These are phyloP conservation scores for Gracilaria caudata DNA, from an alignment of 23 red algal genomes.

Conservation along the genomic window DNA sequence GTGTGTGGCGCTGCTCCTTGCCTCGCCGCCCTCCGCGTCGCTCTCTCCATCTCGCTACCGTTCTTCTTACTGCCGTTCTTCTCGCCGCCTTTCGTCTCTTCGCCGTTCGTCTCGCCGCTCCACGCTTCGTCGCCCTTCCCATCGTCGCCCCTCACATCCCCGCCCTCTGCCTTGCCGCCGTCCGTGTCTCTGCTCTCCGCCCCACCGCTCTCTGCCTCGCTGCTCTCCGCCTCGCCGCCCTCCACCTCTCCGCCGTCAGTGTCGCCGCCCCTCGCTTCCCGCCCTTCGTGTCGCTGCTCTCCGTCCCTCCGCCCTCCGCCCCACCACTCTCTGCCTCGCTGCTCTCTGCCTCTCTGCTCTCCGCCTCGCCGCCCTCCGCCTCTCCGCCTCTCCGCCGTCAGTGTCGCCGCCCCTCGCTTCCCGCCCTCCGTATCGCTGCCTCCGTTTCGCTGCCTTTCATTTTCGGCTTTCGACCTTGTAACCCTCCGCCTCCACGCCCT, in stretches of 20 bases:
- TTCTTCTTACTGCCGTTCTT: neutral
- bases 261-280: neutral
- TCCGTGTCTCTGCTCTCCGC: conserved; percentile 10
- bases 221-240: neutral
- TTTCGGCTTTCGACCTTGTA: too few relatives aligned
- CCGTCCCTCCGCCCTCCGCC: neutral
- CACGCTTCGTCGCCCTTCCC: neutral
- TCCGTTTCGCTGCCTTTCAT: too few relatives aligned
- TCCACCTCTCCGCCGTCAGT: neutral
- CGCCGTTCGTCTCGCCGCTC: neutral
- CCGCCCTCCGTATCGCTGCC: too few relatives aligned
- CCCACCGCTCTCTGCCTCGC: neutral
- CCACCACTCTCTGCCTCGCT: conserved; percentile 4
- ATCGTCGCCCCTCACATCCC: neutral
- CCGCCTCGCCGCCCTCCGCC: neutral
- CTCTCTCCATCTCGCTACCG: neutral
- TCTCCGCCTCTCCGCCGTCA: neutral
- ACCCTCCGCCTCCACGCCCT: too few relatives aligned
- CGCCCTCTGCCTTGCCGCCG: neutral
- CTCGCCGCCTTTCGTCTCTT: neutral
- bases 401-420: too few relatives aligned
- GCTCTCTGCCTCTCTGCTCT: neutral
- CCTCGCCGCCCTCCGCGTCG: neutral
- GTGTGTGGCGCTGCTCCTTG: neutral
- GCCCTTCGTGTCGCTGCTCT: neutral